Conservation (phyloP, 1,284 basidiomycete species). For the Rhodotorula mucilaginosa region DNA sequence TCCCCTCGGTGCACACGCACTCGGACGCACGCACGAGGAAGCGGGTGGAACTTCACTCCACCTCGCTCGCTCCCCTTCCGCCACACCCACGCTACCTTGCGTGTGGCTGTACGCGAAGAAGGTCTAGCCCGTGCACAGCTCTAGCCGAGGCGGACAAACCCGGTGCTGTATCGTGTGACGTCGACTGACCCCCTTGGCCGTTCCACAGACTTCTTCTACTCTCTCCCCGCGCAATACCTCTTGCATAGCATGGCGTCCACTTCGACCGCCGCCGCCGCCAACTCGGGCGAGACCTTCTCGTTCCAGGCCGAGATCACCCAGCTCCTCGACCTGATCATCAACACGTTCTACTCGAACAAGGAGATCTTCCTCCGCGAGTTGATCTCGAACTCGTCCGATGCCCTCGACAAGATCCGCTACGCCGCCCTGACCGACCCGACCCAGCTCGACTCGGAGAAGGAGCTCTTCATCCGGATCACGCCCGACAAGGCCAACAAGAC, state of each 20-base stretch:
- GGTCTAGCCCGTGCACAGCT: too few species aligned
- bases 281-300: background rate
- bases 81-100: too few species aligned
- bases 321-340: conserved; percentile 78
- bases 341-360: conserved; percentile 98
- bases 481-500: conserved; percentile 95
- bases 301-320: conserved; percentile 91
- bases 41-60: too few species aligned
- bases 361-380: conserved; percentile 90
- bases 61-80: too few species aligned
- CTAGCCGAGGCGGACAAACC: too few species aligned
- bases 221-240: background rate
- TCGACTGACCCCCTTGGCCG: too few species aligned
- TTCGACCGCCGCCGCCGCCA: background rate
- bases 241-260: background rate
- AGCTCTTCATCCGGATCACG: conserved; percentile 81
- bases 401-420: conserved; percentile 95
- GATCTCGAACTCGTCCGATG: conserved; percentile 81
- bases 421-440: conserved; percentile 86
- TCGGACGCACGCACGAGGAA: too few species aligned
- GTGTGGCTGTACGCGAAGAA: too few species aligned
- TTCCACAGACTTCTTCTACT: background rate
- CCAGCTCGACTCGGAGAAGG: conserved; percentile 77
- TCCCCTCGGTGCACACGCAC: too few species aligned
- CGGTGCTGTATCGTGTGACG: too few species aligned